These are phyloP conservation scores for Backusella morwellensis DNA, from an alignment of 192 early-diverging fungal genomes.

Conservation along the genomic window DNA sequence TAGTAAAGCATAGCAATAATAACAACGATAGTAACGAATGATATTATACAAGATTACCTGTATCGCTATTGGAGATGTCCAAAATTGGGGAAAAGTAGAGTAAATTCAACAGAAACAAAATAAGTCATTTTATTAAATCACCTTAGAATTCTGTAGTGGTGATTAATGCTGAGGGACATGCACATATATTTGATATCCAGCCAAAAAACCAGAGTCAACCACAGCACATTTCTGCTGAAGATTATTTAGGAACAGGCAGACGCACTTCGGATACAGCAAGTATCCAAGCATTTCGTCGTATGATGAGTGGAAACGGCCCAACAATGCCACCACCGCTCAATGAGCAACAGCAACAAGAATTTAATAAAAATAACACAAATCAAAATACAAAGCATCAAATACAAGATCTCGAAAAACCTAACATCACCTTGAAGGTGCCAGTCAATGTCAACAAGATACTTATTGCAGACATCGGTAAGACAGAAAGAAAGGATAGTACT, in stretches of 20 bases:
- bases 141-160: conserved; percentile 52
- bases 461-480: conserved; percentile 56
- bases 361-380: not conserved
- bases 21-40: not conserved
- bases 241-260: conserved; percentile 23
- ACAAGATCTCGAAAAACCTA: conserved; percentile 27
- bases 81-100: conserved; percentile 51
- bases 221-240: conserved; percentile 25
- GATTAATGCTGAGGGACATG: conserved; percentile 55
- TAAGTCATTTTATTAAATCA: not conserved
- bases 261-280: conserved; percentile 28
- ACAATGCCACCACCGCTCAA: not conserved
- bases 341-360: not conserved
- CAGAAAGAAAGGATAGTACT: not conserved
- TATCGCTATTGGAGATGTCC: conserved; percentile 54
- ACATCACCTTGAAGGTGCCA: conserved; percentile 48
- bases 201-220: not conserved
- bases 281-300: conserved; percentile 26
- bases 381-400: not conserved
- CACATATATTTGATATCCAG: conserved; percentile 55
- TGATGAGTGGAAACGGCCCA: conserved; percentile 13
- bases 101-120: not conserved
- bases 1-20: not conserved
- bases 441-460: conserved; percentile 56
- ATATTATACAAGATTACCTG: conserved; percentile 49